Conservation (phyloP, 192 early-diverging fungal species). For the Backusella mclennaniae region DNA sequence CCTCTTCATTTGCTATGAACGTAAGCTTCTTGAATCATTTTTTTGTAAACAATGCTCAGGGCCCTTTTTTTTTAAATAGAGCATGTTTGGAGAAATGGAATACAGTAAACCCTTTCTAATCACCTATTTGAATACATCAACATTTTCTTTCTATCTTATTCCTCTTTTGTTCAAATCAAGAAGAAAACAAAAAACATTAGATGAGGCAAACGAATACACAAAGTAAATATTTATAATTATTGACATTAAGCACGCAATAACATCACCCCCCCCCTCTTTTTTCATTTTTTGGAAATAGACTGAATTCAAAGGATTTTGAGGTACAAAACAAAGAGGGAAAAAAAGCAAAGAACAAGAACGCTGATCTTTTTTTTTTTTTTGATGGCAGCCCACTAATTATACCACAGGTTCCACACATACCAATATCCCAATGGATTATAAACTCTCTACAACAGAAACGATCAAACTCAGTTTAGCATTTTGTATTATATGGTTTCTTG, state of each 20-base stretch:
- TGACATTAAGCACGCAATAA: neutral
- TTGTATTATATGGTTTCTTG: conserved; percentile 81
- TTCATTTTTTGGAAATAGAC: neutral
- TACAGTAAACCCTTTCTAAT: conserved; percentile 79
- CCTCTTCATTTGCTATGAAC: conserved; percentile 77
- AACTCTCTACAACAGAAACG: conserved; percentile 40
- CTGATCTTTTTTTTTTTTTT: neutral
- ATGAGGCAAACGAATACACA: neutral
- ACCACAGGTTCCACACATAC: neutral
- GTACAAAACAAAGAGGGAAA: neutral
- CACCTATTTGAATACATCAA: conserved; percentile 78
- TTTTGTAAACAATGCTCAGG: neutral
- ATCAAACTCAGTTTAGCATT: conserved; percentile 65
- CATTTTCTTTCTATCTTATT: conserved; percentile 74
- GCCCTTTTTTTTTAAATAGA: conserved; percentile 35
- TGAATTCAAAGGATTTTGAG: neutral
- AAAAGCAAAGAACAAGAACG: neutral
- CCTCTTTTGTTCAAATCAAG: conserved; percentile 33
- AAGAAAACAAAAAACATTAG: neutral
- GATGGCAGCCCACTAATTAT: neutral
- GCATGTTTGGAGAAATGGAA: conserved; percentile 65
- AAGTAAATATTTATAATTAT: neutral
- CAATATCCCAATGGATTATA: neutral
- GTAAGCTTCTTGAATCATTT: conserved; percentile 33
- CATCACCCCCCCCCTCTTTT: neutral